Evolutionary conservation across 2,329 filamentous ascomycete species (phyloP), one percentile per base, ranked within the genome.

Genomic region (Penicillium sclerotiorum): DNA sequence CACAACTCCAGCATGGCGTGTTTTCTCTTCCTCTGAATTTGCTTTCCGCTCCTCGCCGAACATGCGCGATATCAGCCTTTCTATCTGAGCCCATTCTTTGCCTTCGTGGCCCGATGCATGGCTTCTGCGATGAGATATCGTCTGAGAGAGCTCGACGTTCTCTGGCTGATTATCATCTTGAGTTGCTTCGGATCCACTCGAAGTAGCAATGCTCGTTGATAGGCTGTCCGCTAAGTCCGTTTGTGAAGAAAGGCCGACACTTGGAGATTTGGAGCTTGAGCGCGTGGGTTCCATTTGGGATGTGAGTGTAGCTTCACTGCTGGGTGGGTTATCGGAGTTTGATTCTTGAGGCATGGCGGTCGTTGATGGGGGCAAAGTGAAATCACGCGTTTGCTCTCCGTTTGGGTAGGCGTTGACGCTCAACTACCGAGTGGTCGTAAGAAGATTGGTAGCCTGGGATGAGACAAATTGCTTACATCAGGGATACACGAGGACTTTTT

Each of bases 1-100:
- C 5, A 89, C 72, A 11, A 90, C 83, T 27, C 87, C 87, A 21
- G 82, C 77, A 63, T 89, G 86, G 18, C 86, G 75, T 0, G 84
- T 87, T 63, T 87, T 83, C 58, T 88, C 86, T 53, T 87, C 85
- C 53, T 88, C 82, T 1, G 84, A 87, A n/a, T 81, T 74, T 37
- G 80, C 77, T 57, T 86, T 84, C 5, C 87, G 77, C 17, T 80
- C 80, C 27, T 77, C 73, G 5, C 87, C 87, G 60, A 89, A 90
- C 79, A 90, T 87, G 3, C 82, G 81, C 0, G 85, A 88, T 75
- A 90, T 83, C 32, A 89, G 38, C n/a, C 49, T 60, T 41, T 66
- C 58, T 12, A 71, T 65, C 39, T 70, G 64, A 1, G 56, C 58
- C 59, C 62, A 61, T 40, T 70, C 67, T 8, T 67, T 66, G 2